phyloP scores from a whole-genome alignment of 345 rosid species.

The Pseudoturritis turrita region DNA sequence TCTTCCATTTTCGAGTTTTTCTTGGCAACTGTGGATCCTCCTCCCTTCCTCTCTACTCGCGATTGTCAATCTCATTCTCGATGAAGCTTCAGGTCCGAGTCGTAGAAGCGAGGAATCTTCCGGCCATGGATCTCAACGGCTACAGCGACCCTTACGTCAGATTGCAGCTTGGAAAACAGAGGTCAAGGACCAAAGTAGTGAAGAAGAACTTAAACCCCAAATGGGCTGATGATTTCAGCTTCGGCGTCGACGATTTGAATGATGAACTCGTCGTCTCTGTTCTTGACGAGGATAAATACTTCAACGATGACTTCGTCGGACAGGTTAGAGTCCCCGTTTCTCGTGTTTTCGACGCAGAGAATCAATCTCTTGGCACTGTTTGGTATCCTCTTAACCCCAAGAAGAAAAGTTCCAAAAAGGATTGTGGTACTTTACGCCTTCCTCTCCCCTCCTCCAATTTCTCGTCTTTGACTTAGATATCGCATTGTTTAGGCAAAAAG shows the following conservation, averaged over 20 bases:
- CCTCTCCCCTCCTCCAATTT: neutral
- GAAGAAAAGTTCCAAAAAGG: slow-evolving; percentile 73
- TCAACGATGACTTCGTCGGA: slow-evolving; percentile 84
- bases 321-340: slow-evolving; percentile 62
- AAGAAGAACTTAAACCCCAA: slow-evolving; percentile 82
- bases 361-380: slow-evolving; percentile 64
- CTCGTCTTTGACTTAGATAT: neutral
- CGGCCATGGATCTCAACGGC: slow-evolving; percentile 88
- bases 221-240: slow-evolving; percentile 90
- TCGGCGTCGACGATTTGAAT: slow-evolving; percentile 89
- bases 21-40: neutral
- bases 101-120: slow-evolving; percentile 79
- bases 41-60: neutral
- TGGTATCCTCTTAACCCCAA: slow-evolving; percentile 84
- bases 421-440: slow-evolving; percentile 57
- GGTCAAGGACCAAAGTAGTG: slow-evolving; percentile 72
- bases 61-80: neutral
- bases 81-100: slow-evolving; percentile 83
- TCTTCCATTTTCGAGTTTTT: neutral
- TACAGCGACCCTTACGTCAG: slow-evolving; percentile 85
- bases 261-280: slow-evolving; percentile 77
- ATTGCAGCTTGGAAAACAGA: slow-evolving; percentile 74
- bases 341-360: slow-evolving; percentile 64
- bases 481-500: neutral
- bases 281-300: slow-evolving; percentile 86